A percentile compares a stretch with the other conserved stretches of the same genome.
Evolutionary conservation across 805 yeast species (phyloP).

Genomic region (Hanseniaspora meyeri): DNA sequence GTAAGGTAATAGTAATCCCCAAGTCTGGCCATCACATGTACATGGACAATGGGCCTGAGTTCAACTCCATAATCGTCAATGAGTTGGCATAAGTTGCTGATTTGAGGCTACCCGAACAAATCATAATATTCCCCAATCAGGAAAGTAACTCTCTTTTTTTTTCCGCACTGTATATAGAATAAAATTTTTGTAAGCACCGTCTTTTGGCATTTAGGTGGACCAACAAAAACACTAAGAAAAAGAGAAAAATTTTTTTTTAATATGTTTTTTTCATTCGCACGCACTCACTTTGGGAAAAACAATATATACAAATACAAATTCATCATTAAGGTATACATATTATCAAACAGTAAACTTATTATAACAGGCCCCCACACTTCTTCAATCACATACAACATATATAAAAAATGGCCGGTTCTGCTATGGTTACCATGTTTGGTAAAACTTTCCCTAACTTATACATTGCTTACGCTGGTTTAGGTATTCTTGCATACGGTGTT

Average conservation of each 20-base stretch:
- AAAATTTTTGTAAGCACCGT: not conserved
- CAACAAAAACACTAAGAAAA: not conserved
- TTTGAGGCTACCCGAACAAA: not conserved
- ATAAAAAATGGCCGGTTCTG: slow-evolving; percentile 9
- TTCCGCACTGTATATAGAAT: too few relatives aligned
- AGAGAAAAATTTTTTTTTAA: not conserved
- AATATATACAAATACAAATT: too few relatives aligned
- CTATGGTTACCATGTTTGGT: slow-evolving; percentile 13
- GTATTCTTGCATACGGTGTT: not conserved
- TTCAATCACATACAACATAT: slow-evolving; percentile 9
- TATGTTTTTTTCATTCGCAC: not conserved
- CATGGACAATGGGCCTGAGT: slow-evolving; percentile 47
- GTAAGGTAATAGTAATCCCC: slow-evolving; percentile 34
- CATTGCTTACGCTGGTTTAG: slow-evolving; percentile 12
- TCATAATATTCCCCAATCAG: too few relatives aligned
- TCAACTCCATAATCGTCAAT: slow-evolving; percentile 38
- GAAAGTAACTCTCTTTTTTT: too few relatives aligned
- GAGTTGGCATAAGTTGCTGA: slow-evolving; percentile 35
- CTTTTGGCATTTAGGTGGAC: not conserved
- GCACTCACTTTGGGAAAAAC: not conserved
- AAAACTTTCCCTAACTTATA: slow-evolving; percentile 12
- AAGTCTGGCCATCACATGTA: slow-evolving; percentile 72
- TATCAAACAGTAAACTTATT: too few relatives aligned
- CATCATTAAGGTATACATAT: too few relatives aligned
- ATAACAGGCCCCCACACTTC: too few relatives aligned